Evolutionary conservation across 352 stramenopile species (phyloP).

Genomic region (Phytophthora macrochlamydospora): DNA sequence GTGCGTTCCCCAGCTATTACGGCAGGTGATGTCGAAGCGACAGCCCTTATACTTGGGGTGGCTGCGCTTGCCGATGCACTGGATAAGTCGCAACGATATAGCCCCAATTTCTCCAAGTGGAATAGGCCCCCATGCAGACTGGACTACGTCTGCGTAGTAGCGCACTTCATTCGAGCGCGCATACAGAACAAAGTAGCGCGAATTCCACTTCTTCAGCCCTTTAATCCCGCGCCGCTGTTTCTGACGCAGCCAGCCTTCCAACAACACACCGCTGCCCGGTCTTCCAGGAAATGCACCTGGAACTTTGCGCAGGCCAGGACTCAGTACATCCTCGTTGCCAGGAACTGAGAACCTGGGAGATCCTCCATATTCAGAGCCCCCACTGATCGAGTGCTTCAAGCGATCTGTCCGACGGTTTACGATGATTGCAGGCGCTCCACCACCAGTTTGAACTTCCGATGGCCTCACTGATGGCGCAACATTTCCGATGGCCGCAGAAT

Average conservation of each 20-base stretch:
- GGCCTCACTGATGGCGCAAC: slow-evolving; percentile 4
- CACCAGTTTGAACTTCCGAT: slow-evolving; percentile 24
- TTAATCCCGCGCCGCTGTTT: slow-evolving; percentile 83
- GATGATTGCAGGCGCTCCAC: slow-evolving; percentile 27
- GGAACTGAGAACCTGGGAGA: slow-evolving; percentile 28
- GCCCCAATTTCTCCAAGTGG: slow-evolving; percentile 78
- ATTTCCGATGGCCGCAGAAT: slow-evolving; percentile 3
- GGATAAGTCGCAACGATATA: slow-evolving; percentile 82
- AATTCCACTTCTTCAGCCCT: slow-evolving; percentile 87
- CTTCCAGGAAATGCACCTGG: slow-evolving; percentile 52
- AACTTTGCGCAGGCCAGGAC: slow-evolving; percentile 58
- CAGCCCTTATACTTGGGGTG: slow-evolving; percentile 86
- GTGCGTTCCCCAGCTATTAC: slow-evolving; percentile 78
- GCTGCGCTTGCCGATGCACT: slow-evolving; percentile 79
- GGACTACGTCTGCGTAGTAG: slow-evolving; percentile 82
- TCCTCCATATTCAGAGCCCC: slow-evolving; percentile 39
- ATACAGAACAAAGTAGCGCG: slow-evolving; percentile 83
- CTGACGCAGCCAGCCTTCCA: slow-evolving; percentile 83
- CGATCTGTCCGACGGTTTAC: slow-evolving; percentile 55
- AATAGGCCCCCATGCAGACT: slow-evolving; percentile 78
- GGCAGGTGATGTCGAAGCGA: slow-evolving; percentile 84
- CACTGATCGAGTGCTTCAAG: slow-evolving; percentile 49
- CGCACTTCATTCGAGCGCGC: slow-evolving; percentile 74
- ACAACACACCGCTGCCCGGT: slow-evolving; percentile 68
- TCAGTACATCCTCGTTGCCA: slow-evolving; percentile 42